phyloP scores from a whole-genome alignment of 495 filamentous ascomycete species.

The Penicillium verhagenii region DNA sequence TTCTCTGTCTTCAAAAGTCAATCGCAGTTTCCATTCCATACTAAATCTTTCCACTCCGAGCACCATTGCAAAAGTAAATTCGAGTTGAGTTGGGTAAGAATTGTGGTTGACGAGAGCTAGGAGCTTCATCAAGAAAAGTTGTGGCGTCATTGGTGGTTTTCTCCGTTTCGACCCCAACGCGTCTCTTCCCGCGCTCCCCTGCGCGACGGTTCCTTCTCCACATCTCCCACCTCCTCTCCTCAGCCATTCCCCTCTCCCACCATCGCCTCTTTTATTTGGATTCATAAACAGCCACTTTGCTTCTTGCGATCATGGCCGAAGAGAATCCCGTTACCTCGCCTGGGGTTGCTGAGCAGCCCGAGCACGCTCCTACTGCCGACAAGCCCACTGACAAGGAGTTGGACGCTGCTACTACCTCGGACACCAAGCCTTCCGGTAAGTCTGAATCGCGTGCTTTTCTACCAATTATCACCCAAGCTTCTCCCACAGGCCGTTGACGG shows the following conservation, averaged over 20 bases:
- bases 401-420: constrained; percentile 30
- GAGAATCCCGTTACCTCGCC: constrained; percentile 38
- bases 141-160: constrained; percentile 30
- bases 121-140: constrained; percentile 13
- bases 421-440: constrained; percentile 38
- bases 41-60: too few species aligned
- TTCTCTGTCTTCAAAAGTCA: too few species aligned
- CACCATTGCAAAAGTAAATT: too few species aligned
- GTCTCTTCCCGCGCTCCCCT: constrained; percentile 35
- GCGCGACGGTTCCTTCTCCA: constrained; percentile 48
- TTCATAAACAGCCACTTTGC: constrained; percentile 1
- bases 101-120: too few species aligned
- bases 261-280: not conserved
- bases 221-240: constrained; percentile 27
- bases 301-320: constrained; percentile 42
- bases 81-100: too few species aligned
- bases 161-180: constrained; percentile 33
- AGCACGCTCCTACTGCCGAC: constrained; percentile 34
- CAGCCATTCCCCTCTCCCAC: constrained; percentile 18
- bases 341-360: constrained; percentile 33
- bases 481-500: not conserved
- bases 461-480: not conserved
- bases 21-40: too few species aligned
- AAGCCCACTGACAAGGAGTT: constrained; percentile 30
- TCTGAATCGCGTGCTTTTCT: not conserved